Evolutionary conservation across 2,329 filamentous ascomycete genomes (phyloP).

Genomic region (Sporothrix globosa): DNA sequence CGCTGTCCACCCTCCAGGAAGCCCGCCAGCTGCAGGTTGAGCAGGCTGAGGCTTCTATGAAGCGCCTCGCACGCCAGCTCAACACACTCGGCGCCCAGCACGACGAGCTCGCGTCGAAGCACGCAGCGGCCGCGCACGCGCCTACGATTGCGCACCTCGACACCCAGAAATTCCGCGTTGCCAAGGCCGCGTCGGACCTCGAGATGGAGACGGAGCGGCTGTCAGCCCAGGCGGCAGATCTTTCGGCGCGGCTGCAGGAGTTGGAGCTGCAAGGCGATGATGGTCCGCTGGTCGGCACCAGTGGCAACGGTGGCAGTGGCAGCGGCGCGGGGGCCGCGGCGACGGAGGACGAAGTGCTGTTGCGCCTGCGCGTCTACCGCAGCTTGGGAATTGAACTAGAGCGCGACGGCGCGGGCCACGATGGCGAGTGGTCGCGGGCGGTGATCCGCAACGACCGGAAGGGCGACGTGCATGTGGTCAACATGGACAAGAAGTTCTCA

Average conservation of each 20-base stretch:
- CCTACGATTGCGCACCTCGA: conserved; percentile 83
- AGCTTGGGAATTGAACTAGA: conserved; percentile 90
- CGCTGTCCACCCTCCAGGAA: conserved; percentile 78
- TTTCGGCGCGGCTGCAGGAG: conserved; percentile 75
- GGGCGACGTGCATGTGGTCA: conserved; percentile 92
- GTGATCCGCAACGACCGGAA: conserved; percentile 82
- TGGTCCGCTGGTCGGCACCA: conserved; percentile 49
- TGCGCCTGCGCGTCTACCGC: conserved; percentile 89
- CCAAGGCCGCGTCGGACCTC: conserved; percentile 85
- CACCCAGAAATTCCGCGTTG: conserved; percentile 89
- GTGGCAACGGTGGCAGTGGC: neutral
- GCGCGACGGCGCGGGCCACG: conserved; percentile 62
- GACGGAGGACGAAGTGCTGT: conserved; percentile 65
- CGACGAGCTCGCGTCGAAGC: conserved; percentile 71
- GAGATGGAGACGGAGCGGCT: conserved; percentile 96
- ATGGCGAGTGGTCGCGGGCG: conserved; percentile 83
- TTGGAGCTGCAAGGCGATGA: conserved; percentile 87
- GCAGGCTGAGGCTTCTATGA: conserved; percentile 68
- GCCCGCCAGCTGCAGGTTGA: conserved; percentile 77
- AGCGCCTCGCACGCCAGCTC: conserved; percentile 75
- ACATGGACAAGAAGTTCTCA: conserved; percentile 90
- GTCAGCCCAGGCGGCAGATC: conserved; percentile 72
- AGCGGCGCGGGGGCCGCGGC: conserved; percentile 43
- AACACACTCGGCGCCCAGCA: conserved; percentile 75
- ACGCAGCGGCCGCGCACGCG: conserved; percentile 80